Evolutionary conservation across 306 rosid species (phyloP), one percentile per base, ranked within the genome.

Genomic region (Lathyrus oleraceus): DNA sequence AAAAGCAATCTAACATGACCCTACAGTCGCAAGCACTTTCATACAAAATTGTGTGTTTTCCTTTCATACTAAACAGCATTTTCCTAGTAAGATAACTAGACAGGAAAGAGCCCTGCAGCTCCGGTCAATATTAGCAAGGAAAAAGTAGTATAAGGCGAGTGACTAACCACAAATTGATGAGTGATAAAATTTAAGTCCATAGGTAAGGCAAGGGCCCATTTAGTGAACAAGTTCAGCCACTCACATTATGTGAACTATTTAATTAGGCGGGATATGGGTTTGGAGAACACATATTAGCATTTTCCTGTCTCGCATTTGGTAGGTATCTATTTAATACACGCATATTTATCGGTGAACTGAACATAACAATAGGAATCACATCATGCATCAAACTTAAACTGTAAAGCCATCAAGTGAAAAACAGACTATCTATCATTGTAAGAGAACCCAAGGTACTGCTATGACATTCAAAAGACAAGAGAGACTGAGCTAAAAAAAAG

Each of bases 321-420:
- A 36, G 27, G 45, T 28, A 69, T 49, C 15, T 15, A 13, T 69
- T 58, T 10, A 39, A 19, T 9, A 30, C 44, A 61, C 35, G 53
- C 66, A 71, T 30, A 63, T 5, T 74, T 71, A 71, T 71, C 62
- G 17, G 47, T 38, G 17, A 71, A 36, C 20, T 43, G 67, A 73
- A 74, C 44, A 23, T 44, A 58, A 38, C 70, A 69, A 65, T 27
- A 5, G 5, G 21, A 15, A 38, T 71, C 53, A 65, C 36, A 67
- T 23, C 36, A 60, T n/a, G 38, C 61, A 27, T 40, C 44, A 8
- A 20, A 60, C 14, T 61, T 54, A 38, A 38, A 52, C 73, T 52
- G 62, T 19, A 13, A 71, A 48, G 49, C 3, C 58, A 67, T 51
- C 47, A 23, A 53, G 49, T 19, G 35, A 72, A 53, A 69, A 23